Conservation (phyloP, 129 eudicot species). For the Artemisia argyi region DNA sequence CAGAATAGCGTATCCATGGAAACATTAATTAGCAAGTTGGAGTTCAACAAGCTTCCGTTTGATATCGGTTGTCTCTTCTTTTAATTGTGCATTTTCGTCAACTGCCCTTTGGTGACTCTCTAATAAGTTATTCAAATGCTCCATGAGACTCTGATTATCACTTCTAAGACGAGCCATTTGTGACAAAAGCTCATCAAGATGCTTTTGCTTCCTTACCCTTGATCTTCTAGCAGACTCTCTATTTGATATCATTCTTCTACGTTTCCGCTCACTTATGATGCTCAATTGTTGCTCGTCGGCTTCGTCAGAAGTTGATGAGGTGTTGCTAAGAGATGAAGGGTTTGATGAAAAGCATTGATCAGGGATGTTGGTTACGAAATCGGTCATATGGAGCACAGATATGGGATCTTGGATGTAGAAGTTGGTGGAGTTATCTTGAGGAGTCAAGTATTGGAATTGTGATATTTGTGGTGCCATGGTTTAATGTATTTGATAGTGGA, state of each 20-base stretch:
- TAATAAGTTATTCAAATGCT: slow-evolving; percentile 43
- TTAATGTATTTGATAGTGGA: neutral
- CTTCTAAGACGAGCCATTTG: slow-evolving; percentile 50
- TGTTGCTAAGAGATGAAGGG: slow-evolving; percentile 48
- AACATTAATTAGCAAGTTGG: slow-evolving; percentile 22
- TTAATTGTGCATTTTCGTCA: slow-evolving; percentile 50
- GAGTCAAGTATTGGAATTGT: slow-evolving; percentile 32
- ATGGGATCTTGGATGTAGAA: slow-evolving; percentile 35
- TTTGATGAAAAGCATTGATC: slow-evolving; percentile 23
- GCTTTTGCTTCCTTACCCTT: slow-evolving; percentile 71
- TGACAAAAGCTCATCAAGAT: slow-evolving; percentile 65
- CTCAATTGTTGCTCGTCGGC: slow-evolving; percentile 43
- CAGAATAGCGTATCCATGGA: neutral
- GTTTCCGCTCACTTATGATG: slow-evolving; percentile 52
- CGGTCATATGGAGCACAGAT: slow-evolving; percentile 31
- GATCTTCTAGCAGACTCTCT: slow-evolving; percentile 74
- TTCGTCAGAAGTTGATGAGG: slow-evolving; percentile 66
- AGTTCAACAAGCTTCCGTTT: slow-evolving; percentile 36
- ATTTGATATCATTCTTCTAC: slow-evolving; percentile 71
- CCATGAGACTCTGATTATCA: slow-evolving; percentile 47
- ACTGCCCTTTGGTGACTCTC: slow-evolving; percentile 45
- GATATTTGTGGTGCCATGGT: slow-evolving; percentile 42
- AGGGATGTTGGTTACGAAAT: slow-evolving; percentile 18
- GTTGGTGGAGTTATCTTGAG: slow-evolving; percentile 30
- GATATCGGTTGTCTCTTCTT: slow-evolving; percentile 53